Conservation (phyloP, 176 grass and related monocot species). For the Saccharum officinarum region DNA sequence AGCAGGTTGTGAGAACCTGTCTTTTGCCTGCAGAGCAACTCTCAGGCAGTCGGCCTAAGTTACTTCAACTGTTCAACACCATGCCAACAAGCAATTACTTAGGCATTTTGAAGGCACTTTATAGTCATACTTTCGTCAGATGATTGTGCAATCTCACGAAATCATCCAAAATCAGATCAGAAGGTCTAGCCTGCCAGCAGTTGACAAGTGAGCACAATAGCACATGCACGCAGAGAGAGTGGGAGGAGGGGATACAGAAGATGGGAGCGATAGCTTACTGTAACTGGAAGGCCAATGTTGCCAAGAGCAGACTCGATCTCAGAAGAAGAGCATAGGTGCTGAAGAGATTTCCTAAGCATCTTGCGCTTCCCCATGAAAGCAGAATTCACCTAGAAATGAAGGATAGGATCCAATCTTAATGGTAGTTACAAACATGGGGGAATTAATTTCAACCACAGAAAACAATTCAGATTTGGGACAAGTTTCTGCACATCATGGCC, state of each 20-base stretch:
- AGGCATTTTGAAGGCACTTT: background rate
- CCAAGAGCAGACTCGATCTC: conserved; percentile 72
- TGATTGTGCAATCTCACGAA: conserved; percentile 89
- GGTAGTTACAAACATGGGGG: background rate
- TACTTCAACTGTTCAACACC: background rate
- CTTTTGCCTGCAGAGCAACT: conserved; percentile 20
- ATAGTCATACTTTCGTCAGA: conserved; percentile 48
- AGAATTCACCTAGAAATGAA: conserved; percentile 70
- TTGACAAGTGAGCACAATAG: conserved; percentile 3
- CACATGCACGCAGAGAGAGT: background rate
- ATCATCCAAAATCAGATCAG: conserved; percentile 73
- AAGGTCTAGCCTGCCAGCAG: conserved; percentile 78
- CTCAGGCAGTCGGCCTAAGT: background rate
- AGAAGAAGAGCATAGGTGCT: conserved; percentile 59
- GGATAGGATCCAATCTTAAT: conserved; percentile 1
- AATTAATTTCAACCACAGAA: background rate
- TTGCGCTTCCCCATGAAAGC: conserved; percentile 96
- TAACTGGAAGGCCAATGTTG: conserved; percentile 67
- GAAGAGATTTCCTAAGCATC: conserved; percentile 94
- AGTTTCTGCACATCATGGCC: background rate
- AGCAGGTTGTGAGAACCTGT: background rate
- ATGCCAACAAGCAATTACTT: conserved; percentile 5
- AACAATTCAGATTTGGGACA: background rate
- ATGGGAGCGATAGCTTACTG: conserved; percentile 43
- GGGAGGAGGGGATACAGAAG: background rate